Evolutionary conservation across 805 yeast species (phyloP).

Genomic region (Wickerhamiella azyma): DNA sequence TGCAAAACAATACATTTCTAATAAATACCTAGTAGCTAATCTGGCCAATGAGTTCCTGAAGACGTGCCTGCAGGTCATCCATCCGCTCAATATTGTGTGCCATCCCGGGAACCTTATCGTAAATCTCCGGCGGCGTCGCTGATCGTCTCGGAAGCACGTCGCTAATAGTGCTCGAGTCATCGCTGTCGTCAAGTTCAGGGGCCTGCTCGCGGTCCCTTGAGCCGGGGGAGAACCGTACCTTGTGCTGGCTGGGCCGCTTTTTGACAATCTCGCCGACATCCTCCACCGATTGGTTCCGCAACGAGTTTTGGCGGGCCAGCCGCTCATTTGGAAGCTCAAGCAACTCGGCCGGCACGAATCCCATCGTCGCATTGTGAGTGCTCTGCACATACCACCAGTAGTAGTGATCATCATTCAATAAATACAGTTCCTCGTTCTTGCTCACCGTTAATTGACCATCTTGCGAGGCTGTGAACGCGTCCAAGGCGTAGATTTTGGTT

Average conservation of each 20-base stretch:
- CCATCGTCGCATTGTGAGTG: conserved; percentile 52
- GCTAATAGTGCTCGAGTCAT: not conserved
- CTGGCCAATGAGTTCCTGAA: not conserved
- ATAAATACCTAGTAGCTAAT: not conserved
- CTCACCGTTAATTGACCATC: conserved; percentile 74
- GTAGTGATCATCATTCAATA: conserved; percentile 77
- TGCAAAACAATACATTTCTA: not conserved
- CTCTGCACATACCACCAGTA: conserved; percentile 90
- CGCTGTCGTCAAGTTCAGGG: not conserved
- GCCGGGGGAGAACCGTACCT: conserved; percentile 5
- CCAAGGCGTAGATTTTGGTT: conserved; percentile 56
- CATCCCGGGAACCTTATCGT: conserved; percentile 5
- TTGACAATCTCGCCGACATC: not conserved
- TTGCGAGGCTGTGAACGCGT: conserved; percentile 82
- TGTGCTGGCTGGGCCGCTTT: conserved; percentile 1
- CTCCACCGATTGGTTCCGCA: conserved; percentile 40
- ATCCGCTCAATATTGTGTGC: not conserved
- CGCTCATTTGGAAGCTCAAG: conserved; percentile 85
- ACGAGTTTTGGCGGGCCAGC: conserved; percentile 80
- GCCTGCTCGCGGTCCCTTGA: not conserved
- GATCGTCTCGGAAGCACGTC: not conserved
- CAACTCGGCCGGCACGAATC: conserved; percentile 94
- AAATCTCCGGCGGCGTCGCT: not conserved
- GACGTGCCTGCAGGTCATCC: conserved; percentile 2
- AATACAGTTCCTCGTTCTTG: conserved; percentile 68